Evolutionary conservation across 2,329 filamentous ascomycete genomes (phyloP).

Genomic region (Fusarium devonianum): DNA sequence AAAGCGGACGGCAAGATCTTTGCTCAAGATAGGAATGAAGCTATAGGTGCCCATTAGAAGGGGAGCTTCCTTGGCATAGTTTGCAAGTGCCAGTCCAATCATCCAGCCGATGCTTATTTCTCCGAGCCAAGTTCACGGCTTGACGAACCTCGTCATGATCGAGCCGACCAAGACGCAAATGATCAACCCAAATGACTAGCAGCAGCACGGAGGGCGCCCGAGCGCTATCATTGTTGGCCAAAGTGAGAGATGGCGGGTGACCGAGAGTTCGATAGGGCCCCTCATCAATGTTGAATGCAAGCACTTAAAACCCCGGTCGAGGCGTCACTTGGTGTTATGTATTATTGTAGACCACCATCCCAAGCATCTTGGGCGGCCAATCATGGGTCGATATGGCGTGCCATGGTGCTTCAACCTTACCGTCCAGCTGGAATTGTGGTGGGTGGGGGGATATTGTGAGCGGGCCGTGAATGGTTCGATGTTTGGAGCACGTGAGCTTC

Average conservation of each 20-base stretch:
- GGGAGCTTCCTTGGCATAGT: too few relatives aligned
- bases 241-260: background rate
- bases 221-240: conserved; percentile 1
- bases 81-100: too few relatives aligned
- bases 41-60: too few relatives aligned
- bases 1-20: too few relatives aligned
- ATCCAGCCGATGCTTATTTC: too few relatives aligned
- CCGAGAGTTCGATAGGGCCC: conserved; percentile 4
- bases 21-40: too few relatives aligned
- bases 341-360: conserved; percentile 13
- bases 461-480: conserved; percentile 12
- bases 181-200: background rate
- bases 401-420: conserved; percentile 22
- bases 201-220: background rate
- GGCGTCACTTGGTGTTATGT: conserved; percentile 25
- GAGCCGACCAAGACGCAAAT: background rate
- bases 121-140: too few relatives aligned
- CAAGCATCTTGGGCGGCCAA: conserved; percentile 22
- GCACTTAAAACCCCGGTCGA: conserved; percentile 41
- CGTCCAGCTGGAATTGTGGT: conserved; percentile 25
- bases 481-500: background rate
- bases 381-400: conserved; percentile 14
- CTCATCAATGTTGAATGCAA: conserved; percentile 28
- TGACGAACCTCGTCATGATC: background rate
- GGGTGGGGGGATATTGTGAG: background rate